Percentiles rank a stretch among this genome's conserved stretches.
Evolutionary conservation across 768 basidiomycete genomes (phyloP).

Genomic region (Cubamyces sp.): DNA sequence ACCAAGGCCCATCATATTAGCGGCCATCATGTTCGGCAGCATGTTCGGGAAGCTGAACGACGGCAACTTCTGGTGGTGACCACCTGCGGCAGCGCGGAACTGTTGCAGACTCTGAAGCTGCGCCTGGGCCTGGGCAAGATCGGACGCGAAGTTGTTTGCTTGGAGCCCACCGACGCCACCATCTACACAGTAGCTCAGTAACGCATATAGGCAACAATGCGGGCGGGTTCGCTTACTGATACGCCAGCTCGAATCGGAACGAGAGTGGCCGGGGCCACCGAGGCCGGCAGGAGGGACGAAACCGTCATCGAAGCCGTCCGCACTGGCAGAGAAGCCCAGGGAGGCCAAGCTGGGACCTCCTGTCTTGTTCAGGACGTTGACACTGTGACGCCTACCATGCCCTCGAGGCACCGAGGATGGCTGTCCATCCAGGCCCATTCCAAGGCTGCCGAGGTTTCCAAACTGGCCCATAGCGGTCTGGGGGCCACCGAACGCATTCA

Average conservation of each 20-base stretch:
- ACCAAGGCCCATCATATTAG: constrained; percentile 92
- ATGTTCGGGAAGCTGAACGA: constrained; percentile 99
- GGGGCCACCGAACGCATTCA: constrained; percentile 45
- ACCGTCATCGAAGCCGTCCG: constrained; percentile 81
- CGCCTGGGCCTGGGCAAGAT: constrained; percentile 95
- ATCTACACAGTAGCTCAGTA: constrained; percentile 46
- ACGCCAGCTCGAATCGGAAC: constrained; percentile 86
- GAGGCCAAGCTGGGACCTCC: constrained; percentile 49
- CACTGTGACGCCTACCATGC: constrained; percentile 88
- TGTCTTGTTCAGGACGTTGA: constrained; percentile 86
- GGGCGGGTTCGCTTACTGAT: constrained; percentile 62
- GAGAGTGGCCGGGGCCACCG: constrained; percentile 72
- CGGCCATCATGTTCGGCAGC: constrained; percentile 97
- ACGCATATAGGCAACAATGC: constrained; percentile 11
- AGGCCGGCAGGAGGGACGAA: constrained; percentile 63
- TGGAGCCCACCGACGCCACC: constrained; percentile 73
- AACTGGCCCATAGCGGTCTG: constrained; percentile 74
- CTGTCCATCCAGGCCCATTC: constrained; percentile 61
- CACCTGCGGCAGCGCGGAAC: constrained; percentile 93
- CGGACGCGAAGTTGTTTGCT: constrained; percentile 66
- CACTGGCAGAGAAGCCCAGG: constrained; percentile 52
- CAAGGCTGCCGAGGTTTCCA: constrained; percentile 54
- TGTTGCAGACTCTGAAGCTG: constrained; percentile 95
- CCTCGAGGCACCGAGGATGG: constrained; percentile 72
- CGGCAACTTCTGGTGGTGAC: constrained; percentile 95